Conservation (phyloP, 2,329 filamentous ascomycete species). For the Blumeriella jaapii region DNA sequence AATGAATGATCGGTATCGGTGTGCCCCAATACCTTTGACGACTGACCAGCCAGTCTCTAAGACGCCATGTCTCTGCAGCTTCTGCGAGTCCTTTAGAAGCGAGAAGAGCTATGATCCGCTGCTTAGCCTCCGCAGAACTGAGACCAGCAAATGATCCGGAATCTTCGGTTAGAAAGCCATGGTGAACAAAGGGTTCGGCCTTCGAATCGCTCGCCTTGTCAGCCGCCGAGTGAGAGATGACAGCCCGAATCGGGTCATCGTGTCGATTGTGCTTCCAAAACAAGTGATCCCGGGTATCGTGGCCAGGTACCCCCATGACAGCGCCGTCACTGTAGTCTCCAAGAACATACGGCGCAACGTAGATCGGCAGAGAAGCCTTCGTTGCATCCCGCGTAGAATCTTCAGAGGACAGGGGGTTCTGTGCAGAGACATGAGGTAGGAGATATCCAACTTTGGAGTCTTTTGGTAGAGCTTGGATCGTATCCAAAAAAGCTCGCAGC, state of each 20-base stretch:
- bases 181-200: conserved; percentile 47
- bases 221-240: conserved; percentile 40
- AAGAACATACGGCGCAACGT: conserved; percentile 74
- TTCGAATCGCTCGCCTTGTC: conserved; percentile 33
- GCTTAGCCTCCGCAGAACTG: conserved; percentile 48
- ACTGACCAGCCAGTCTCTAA: conserved; percentile 84
- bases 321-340: conserved; percentile 79
- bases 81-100: conserved; percentile 44
- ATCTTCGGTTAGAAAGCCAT: conserved; percentile 55
- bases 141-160: conserved; percentile 55
- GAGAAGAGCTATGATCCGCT: conserved; percentile 47
- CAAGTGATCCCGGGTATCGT: conserved; percentile 65
- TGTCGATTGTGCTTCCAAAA: conserved; percentile 68
- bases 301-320: conserved; percentile 84
- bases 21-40: conserved; percentile 90
- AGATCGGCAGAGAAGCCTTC: conserved; percentile 56
- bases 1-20: conserved; percentile 83
- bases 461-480: conserved; percentile 41
- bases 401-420: conserved; percentile 53
- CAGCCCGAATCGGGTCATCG: conserved; percentile 48
- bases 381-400: conserved; percentile 38
- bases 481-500: conserved; percentile 57
- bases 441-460: conserved; percentile 57
- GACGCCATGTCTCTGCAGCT: conserved; percentile 60
- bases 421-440: conserved; percentile 47